Evolutionary conservation across 2,329 filamentous ascomycete genomes (phyloP).

Genomic region (Mariannaea sp.): DNA sequence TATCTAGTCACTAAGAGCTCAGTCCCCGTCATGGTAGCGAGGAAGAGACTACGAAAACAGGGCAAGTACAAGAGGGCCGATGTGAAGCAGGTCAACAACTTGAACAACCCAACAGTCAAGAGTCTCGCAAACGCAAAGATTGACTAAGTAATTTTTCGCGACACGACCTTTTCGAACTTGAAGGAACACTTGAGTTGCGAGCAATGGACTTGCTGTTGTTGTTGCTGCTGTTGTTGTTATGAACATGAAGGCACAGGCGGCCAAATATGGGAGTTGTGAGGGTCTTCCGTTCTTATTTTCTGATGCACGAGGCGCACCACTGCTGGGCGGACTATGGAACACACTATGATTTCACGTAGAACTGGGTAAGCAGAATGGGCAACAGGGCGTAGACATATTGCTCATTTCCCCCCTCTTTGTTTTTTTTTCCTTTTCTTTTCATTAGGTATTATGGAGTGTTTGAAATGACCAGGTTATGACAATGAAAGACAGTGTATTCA

Average conservation of each 20-base stretch:
- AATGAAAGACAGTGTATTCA: not conserved
- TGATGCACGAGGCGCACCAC: slow-evolving; percentile 13
- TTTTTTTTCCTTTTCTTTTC: too few species aligned
- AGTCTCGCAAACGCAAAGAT: slow-evolving; percentile 75
- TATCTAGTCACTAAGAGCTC: slow-evolving; percentile 97
- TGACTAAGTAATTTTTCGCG: too few species aligned
- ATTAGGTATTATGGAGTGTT: slow-evolving; percentile 12
- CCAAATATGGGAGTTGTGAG: slow-evolving; percentile 19
- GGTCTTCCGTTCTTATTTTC: slow-evolving; percentile 21
- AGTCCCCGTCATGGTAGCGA: slow-evolving; percentile 95
- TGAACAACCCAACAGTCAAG: slow-evolving; percentile 69
- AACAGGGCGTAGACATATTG: slow-evolving; percentile 8
- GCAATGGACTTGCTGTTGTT: too few species aligned
- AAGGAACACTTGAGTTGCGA: not conserved
- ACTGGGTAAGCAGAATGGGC: slow-evolving; percentile 2
- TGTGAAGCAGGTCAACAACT: slow-evolving; percentile 79
- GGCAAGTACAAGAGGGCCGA: slow-evolving; percentile 74
- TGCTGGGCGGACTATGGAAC: slow-evolving; percentile 1
- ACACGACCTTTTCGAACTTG: too few species aligned
- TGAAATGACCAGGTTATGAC: slow-evolving; percentile 6
- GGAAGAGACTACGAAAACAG: slow-evolving; percentile 87
- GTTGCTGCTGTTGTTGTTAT: slow-evolving; percentile 8
- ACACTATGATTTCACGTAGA: slow-evolving; percentile 15
- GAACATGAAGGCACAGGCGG: slow-evolving; percentile 7
- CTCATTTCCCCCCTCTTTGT: too few species aligned